Evolutionary conservation across 176 grass and related monocot genomes (phyloP).

Genomic region (Zea luxurians): DNA sequence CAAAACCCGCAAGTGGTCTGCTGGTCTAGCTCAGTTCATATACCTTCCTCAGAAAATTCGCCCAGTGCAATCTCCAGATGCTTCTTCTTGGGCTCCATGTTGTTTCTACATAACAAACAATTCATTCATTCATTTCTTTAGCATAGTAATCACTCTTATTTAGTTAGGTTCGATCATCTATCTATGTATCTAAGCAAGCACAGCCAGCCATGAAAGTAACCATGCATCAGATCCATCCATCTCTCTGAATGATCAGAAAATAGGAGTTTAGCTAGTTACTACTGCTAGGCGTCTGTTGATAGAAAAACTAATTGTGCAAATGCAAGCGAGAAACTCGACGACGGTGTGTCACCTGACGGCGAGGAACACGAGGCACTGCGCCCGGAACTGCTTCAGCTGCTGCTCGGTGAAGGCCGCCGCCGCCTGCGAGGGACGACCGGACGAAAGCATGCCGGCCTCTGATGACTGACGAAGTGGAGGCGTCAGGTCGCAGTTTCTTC

Average conservation of each 20-base stretch:
- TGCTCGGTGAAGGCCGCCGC: conserved; percentile 51
- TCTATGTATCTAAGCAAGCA: not conserved
- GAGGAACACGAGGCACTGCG: conserved; percentile 78
- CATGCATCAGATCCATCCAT: not conserved
- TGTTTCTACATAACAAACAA: conserved; percentile 43
- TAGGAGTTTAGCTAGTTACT: not conserved
- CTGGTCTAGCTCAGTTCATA: not conserved
- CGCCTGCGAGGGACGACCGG: conserved; percentile 28
- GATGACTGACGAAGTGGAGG: not conserved
- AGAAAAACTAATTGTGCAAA: too few species aligned
- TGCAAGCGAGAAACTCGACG: not conserved
- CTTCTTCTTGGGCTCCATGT: conserved; percentile 45
- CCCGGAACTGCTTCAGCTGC: conserved; percentile 72
- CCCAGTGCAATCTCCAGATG: conserved; percentile 26
- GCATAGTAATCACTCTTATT: not conserved
- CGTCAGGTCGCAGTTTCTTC: not conserved
- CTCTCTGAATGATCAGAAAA: not conserved
- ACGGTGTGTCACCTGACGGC: conserved; percentile 45
- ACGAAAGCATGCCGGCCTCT: conserved; percentile 32
- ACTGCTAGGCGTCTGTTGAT: not conserved
- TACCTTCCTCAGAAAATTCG: conserved; percentile 39
- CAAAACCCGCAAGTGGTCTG: too few species aligned
- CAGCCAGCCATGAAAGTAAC: not conserved
- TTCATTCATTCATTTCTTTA: not conserved
- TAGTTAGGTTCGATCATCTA: not conserved